These are phyloP conservation scores for Immersiella caudata DNA, from an alignment of 495 filamentous ascomycete genomes.

Conservation along the genomic window DNA sequence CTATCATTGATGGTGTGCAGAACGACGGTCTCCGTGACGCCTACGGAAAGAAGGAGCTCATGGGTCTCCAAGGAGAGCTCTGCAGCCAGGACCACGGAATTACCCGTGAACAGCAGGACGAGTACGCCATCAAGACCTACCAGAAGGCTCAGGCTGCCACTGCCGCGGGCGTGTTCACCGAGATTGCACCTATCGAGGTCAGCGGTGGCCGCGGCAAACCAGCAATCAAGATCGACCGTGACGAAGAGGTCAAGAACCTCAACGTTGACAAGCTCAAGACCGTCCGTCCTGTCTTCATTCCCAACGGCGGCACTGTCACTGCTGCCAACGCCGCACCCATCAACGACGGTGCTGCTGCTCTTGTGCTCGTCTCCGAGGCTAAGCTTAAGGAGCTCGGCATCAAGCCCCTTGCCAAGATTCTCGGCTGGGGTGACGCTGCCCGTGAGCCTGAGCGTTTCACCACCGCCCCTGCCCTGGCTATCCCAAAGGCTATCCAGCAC, in stretches of 20 bases:
- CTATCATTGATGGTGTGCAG: conserved; percentile 83
- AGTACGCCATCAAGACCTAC: conserved; percentile 91
- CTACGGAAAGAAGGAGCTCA: conserved; percentile 86
- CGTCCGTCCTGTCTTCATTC: conserved; percentile 83
- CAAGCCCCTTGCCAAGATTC: conserved; percentile 91
- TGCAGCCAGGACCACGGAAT: conserved; percentile 84
- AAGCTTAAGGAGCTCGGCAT: conserved; percentile 86
- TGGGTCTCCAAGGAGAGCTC: conserved; percentile 91
- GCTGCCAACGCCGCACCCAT: conserved; percentile 97
- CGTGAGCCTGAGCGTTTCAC: conserved; percentile 93
- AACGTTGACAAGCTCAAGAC: conserved; percentile 87
- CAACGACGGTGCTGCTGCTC: conserved; percentile 88
- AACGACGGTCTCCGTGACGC: conserved; percentile 92
- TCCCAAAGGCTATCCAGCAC: conserved; percentile 94
- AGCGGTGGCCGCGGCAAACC: conserved; percentile 89
- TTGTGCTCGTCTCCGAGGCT: conserved; percentile 87
- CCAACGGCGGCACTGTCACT: conserved; percentile 84
- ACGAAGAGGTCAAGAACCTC: conserved; percentile 97
- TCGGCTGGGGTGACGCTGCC: conserved; percentile 94
- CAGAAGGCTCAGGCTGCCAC: conserved; percentile 87
- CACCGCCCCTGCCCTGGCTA: conserved; percentile 89
- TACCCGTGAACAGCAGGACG: conserved; percentile 80
- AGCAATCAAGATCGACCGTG: conserved; percentile 72
- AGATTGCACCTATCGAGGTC: conserved; percentile 90
- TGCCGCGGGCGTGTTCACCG: conserved; percentile 74